Base-by-base conservation (phyloP, 148 eudicot species). In the Euryodendron excelsum region DNA sequence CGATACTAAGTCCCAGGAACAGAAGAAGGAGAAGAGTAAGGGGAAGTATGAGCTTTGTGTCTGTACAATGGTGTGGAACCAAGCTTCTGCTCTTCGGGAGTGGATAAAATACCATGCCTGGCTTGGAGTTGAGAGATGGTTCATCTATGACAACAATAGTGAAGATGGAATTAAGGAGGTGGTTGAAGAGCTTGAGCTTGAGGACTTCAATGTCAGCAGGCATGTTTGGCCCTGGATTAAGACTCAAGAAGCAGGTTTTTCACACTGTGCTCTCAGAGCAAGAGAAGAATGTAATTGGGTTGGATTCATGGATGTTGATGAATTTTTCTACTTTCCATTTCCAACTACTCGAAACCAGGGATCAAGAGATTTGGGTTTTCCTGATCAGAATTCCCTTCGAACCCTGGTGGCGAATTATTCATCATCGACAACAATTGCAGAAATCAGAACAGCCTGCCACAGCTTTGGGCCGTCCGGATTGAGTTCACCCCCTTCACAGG, bases 41-140 rank as follows among this genome's bases (percentile, higher is more conserved):
- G 65, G 69, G 50, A 94, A 88, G 82, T 83, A 87, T 39, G 89
- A 93, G 83, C 93, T 96, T 17, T 96, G 99, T 80, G 97, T 82
- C 11, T 93, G 98, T 82, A 89, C 98, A 13, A 96, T 96, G 99
- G 91, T 93, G 74, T 93, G 99, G 98, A 96, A 96, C 81, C 99
- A 96, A 80, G 99, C 92, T 18, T 76, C 92, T 14, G 86, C 90
- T 34, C 82, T 96, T 21, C 86, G 91, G 28, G 99, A 96, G 77
- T 96, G 99, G 99, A 68, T 96, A 21, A 80, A 41, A 11, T 96
- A 96, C 81, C 98, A 96, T 74, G 68, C 95, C 71, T 93, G 95
- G 98, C 88, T 96, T 34, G 99, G 99, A 53, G 88, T 96, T 23
- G 88, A 93, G 68, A 88, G 85, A 31, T 96, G 99, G 99, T 96